phyloP scores from a whole-genome alignment of 495 filamentous ascomycete genomes.

The Podospora bellae-mahoneyi region DNA sequence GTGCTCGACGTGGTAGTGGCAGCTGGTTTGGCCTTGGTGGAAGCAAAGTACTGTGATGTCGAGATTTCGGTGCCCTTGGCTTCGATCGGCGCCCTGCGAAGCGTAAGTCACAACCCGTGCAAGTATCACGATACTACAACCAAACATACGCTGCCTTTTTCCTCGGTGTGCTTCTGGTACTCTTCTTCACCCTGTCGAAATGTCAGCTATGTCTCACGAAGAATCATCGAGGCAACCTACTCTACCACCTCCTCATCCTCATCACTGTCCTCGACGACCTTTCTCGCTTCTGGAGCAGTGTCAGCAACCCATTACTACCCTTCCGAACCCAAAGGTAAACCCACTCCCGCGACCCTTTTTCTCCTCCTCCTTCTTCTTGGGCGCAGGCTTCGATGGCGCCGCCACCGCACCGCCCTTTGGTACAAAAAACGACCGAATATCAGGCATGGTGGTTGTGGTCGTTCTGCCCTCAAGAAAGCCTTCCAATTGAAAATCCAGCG shows the following conservation, averaged over 20 bases:
- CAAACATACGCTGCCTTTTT: conserved; percentile 43
- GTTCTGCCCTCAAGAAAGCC: neutral
- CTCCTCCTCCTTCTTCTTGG: conserved; percentile 45
- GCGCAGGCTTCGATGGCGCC: conserved; percentile 45
- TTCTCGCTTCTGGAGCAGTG: conserved; percentile 53
- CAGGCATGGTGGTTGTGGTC: conserved; percentile 55
- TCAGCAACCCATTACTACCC: conserved; percentile 24
- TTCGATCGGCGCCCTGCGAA: conserved; percentile 22
- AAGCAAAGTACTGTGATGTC: conserved; percentile 49
- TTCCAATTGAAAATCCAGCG: neutral
- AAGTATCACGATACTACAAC: neutral
- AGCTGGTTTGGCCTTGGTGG: conserved; percentile 39
- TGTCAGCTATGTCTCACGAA: conserved; percentile 8
- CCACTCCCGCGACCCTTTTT: conserved; percentile 45
- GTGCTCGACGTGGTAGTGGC: conserved; percentile 25
- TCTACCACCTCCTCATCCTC: conserved; percentile 56
- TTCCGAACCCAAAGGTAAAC: conserved; percentile 14
- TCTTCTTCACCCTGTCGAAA: conserved; percentile 38
- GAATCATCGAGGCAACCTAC: conserved; percentile 26
- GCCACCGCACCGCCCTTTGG: conserved; percentile 51
- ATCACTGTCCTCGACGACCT: conserved; percentile 73
- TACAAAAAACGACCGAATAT: conserved; percentile 80
- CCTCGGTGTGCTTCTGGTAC: conserved; percentile 35
- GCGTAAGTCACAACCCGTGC: neutral
- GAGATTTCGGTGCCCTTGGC: conserved; percentile 45